Conservation (phyloP, 2,329 filamentous ascomycete species). For the Fusarium incarnatum region DNA sequence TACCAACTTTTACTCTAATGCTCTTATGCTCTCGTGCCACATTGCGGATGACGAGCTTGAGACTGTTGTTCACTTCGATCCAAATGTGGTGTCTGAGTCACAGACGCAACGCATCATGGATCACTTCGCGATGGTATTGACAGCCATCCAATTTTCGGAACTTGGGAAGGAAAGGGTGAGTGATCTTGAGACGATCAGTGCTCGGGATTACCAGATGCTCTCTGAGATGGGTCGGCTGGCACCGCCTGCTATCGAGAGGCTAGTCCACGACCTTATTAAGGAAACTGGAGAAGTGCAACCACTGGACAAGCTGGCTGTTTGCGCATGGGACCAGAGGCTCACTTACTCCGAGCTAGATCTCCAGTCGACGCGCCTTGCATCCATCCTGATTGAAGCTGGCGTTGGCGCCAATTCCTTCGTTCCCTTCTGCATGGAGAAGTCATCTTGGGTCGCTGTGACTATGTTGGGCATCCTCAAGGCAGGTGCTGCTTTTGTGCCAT, state of each 20-base stretch:
- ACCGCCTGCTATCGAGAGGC: neutral
- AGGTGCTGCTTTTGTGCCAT: slow-evolving; percentile 14
- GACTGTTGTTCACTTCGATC: slow-evolving; percentile 39
- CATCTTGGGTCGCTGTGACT: slow-evolving; percentile 1
- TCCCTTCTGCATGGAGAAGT: slow-evolving; percentile 34
- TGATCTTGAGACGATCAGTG: slow-evolving; percentile 7
- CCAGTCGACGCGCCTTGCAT: slow-evolving; percentile 1
- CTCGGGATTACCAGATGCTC: slow-evolving; percentile 2
- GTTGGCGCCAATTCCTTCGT: neutral
- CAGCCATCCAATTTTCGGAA: neutral
- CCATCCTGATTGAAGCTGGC: neutral
- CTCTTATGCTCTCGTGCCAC: slow-evolving; percentile 43
- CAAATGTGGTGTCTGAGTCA: slow-evolving; percentile 2
- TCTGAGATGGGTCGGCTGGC: neutral
- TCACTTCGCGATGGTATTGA: slow-evolving; percentile 30
- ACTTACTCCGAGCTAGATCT: slow-evolving; percentile 54
- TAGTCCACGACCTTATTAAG: slow-evolving; percentile 20
- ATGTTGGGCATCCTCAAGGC: slow-evolving; percentile 24
- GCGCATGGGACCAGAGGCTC: slow-evolving; percentile 57
- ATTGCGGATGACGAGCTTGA: slow-evolving; percentile 28
- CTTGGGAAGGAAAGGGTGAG: neutral
- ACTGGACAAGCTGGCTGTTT: slow-evolving; percentile 38
- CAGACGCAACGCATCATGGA: slow-evolving; percentile 37
- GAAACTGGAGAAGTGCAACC: neutral
- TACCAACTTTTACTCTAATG: slow-evolving; percentile 44